A percentile compares a stretch with the other conserved stretches of the same genome.
Conservation (phyloP, 2,329 filamentous ascomycete genomes). For the Cryoendolithus antarcticus region DNA sequence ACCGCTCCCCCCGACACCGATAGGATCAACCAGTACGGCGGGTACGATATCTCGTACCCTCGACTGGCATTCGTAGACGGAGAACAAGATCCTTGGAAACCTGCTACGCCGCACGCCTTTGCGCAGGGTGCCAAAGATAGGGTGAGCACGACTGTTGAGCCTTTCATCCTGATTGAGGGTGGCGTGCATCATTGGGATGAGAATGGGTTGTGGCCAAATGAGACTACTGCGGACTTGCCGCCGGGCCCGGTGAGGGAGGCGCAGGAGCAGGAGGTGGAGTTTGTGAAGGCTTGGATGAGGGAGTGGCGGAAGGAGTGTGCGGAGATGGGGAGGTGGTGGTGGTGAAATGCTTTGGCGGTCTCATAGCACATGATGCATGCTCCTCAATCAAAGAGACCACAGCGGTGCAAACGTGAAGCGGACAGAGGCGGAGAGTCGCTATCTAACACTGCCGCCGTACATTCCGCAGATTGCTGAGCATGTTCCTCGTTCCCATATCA, state of each 20-base stretch:
- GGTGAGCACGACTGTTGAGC: conserved; percentile 50
- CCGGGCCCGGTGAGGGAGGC: conserved; percentile 46
- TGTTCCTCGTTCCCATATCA: no score
- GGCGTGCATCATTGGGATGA: conserved; percentile 55
- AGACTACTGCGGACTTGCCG: conserved; percentile 47
- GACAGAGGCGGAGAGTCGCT: no score
- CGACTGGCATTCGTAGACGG: conserved; percentile 70
- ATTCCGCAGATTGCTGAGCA: no score
- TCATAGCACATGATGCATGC: no score
- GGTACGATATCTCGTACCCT: conserved; percentile 56
- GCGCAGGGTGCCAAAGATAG: conserved; percentile 39
- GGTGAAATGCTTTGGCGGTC: background rate
- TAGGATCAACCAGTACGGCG: conserved; percentile 65
- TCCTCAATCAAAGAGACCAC: no score
- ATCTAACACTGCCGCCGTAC: no score
- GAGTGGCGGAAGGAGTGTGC: conserved; percentile 36
- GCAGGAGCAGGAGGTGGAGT: conserved; percentile 46
- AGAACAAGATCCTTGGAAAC: conserved; percentile 67
- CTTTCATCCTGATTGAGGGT: conserved; percentile 59
- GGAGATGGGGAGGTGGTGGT: conserved; percentile 4
- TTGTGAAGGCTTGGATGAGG: conserved; percentile 55
- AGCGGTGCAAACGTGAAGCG: no score
- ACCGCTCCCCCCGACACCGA: conserved; percentile 49
- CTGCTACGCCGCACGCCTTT: conserved; percentile 59
- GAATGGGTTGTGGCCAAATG: conserved; percentile 42